phyloP scores from a whole-genome alignment of 108 stramenopile species.

The Conticribra guillardii region DNA sequence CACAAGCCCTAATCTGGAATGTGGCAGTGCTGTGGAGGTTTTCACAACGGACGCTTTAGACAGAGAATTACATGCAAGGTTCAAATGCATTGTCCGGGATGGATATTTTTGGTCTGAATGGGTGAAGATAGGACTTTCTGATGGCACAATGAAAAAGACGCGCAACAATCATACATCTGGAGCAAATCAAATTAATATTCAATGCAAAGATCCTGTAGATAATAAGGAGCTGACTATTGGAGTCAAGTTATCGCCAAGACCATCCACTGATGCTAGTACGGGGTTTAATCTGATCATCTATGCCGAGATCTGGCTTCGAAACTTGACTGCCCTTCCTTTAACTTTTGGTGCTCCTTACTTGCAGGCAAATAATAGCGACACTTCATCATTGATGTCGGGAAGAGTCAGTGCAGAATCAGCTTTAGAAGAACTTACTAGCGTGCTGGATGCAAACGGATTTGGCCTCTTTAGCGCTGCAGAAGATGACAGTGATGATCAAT shows the following conservation, averaged over 20 bases:
- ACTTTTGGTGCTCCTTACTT: conserved; percentile 62
- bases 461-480: conserved; percentile 30
- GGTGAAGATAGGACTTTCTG: conserved; percentile 3
- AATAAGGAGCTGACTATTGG: conserved; percentile 57
- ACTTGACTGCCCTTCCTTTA: conserved; percentile 63
- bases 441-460: conserved; percentile 69
- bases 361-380: conserved; percentile 27
- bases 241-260: conserved; percentile 58
- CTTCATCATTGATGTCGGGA: conserved; percentile 3
- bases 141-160: conserved; percentile 1
- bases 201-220: conserved; percentile 50
- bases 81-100: conserved; percentile 12
- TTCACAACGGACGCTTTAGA: conserved; percentile 1
- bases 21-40: conserved; percentile 11
- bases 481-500: conserved; percentile 22
- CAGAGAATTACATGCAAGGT: conserved; percentile 5
- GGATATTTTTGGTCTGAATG: conserved; percentile 18
- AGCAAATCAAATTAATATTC: conserved; percentile 48
- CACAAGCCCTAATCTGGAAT: conserved; percentile 1
- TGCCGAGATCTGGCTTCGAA: conserved; percentile 73
- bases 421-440: conserved; percentile 66
- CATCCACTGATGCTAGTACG: conserved; percentile 33
- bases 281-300: conserved; percentile 65
- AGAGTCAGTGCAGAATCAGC: conserved; percentile 70
- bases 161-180: not conserved